These are phyloP conservation scores for Vigna hirtella DNA, from an alignment of 306 rosid species.

Conservation along the genomic window DNA sequence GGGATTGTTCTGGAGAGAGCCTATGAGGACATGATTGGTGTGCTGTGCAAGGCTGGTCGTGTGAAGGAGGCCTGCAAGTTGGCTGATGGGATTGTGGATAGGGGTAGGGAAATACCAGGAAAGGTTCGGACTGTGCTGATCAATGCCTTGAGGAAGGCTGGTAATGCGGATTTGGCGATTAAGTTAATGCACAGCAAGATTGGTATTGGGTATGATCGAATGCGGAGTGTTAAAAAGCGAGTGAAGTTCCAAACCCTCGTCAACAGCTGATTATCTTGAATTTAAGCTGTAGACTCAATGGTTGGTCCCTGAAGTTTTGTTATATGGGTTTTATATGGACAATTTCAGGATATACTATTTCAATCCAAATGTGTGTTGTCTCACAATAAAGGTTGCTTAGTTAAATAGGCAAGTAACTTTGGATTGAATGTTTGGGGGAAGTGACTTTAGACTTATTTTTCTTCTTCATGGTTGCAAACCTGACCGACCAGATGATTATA, in stretches of 20 bases:
- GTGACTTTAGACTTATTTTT: neutral
- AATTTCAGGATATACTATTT: conserved; percentile 19
- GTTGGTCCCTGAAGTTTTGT: conserved; percentile 23
- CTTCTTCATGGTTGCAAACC: neutral
- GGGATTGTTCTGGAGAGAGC: conserved; percentile 79
- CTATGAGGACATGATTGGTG: conserved; percentile 85
- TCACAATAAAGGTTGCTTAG: neutral
- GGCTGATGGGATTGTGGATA: conserved; percentile 91
- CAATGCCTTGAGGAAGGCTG: conserved; percentile 87
- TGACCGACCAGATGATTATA: neutral
- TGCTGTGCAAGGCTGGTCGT: conserved; percentile 77
- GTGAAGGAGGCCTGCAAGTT: conserved; percentile 89
- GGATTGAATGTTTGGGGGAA: conserved; percentile 1
- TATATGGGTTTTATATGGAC: neutral
- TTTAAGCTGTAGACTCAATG: neutral
- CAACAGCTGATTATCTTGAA: conserved; percentile 42
- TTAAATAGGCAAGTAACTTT: conserved; percentile 10
- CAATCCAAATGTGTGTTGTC: conserved; percentile 2
- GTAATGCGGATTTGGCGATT: conserved; percentile 79
- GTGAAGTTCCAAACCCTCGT: conserved; percentile 77
- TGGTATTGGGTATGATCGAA: conserved; percentile 89
- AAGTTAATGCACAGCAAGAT: conserved; percentile 92
- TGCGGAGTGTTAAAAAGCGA: conserved; percentile 75
- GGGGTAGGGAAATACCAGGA: conserved; percentile 92
- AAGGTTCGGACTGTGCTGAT: conserved; percentile 73